A percentile compares a stretch with the other conserved stretches of the same genome.
Conservation (phyloP, 2,329 filamentous ascomycete genomes). For the Cyclaneusma minus region DNA sequence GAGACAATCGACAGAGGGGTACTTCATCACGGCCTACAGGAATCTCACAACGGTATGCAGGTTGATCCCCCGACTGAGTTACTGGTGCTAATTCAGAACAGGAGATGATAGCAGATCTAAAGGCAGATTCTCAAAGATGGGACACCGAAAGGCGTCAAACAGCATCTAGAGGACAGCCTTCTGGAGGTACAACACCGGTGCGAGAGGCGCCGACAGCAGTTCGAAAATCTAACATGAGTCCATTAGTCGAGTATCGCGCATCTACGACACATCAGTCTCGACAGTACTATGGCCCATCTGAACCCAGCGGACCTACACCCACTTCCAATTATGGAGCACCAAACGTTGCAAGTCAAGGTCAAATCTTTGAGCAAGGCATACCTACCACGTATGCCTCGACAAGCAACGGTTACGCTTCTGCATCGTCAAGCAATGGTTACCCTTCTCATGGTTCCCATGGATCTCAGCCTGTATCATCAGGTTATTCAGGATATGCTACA, state of each 20-base stretch:
- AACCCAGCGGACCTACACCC: slow-evolving; percentile 7
- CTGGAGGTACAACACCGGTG: slow-evolving; percentile 18
- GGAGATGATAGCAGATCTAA: slow-evolving; percentile 39
- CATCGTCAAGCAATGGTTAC: background rate
- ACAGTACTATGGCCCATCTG: slow-evolving; percentile 19
- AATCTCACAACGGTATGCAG: slow-evolving; percentile 59
- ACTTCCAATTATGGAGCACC: slow-evolving; percentile 6
- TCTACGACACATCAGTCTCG: slow-evolving; percentile 19
- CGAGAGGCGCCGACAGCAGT: slow-evolving; percentile 15
- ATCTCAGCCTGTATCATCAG: slow-evolving; percentile 3
- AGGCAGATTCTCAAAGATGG: slow-evolving; percentile 35
- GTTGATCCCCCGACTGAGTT: slow-evolving; percentile 9
- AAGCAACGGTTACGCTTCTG: background rate
- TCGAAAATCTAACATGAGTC: slow-evolving; percentile 20
- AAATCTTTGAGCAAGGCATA: background rate
- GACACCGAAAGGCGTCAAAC: slow-evolving; percentile 19
- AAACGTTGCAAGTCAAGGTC: background rate
- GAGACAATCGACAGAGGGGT: slow-evolving; percentile 50
- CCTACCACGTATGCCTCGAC: slow-evolving; percentile 1
- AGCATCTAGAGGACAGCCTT: slow-evolving; percentile 12
- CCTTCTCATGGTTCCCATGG: slow-evolving; percentile 1
- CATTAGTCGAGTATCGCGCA: slow-evolving; percentile 19
- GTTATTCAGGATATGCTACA: slow-evolving; percentile 12
- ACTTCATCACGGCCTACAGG: slow-evolving; percentile 65
- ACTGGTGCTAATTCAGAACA: slow-evolving; percentile 15